A percentile compares a stretch with the other conserved stretches of the same genome.
Evolutionary conservation across 768 basidiomycete genomes (phyloP).

Genomic region (Lactarius hatsudake): DNA sequence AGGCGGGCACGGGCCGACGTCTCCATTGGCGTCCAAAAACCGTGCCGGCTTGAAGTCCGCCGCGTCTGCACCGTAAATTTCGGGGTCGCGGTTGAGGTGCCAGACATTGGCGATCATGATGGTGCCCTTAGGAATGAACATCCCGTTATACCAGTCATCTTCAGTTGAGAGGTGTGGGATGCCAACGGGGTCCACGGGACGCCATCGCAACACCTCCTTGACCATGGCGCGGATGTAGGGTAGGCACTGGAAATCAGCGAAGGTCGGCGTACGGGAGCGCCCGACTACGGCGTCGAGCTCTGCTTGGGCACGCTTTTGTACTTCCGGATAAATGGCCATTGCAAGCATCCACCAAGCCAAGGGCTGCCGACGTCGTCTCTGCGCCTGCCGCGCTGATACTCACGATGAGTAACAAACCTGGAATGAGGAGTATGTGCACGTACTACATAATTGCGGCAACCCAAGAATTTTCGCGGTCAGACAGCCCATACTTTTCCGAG

Average conservation of each 20-base stretch:
- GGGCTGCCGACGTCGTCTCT: not conserved
- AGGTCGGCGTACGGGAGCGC: conserved; percentile 12
- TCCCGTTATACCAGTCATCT: conserved; percentile 33
- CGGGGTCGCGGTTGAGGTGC: conserved; percentile 28
- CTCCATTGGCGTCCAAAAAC: conserved; percentile 29
- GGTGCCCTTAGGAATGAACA: conserved; percentile 38
- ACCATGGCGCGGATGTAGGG: conserved; percentile 23
- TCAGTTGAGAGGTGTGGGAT: conserved; percentile 24
- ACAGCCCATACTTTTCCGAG: not conserved
- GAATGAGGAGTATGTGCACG: not conserved
- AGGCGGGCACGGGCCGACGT: conserved; percentile 17
- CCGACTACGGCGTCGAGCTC: conserved; percentile 21
- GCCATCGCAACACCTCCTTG: conserved; percentile 21
- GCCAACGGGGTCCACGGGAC: conserved; percentile 3
- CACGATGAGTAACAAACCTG: not conserved
- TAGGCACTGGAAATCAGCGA: conserved; percentile 11
- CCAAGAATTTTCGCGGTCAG: not conserved
- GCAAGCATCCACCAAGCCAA: conserved; percentile 13
- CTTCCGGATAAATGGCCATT: conserved; percentile 3
- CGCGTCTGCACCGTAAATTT: conserved; percentile 30
- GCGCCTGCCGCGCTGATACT: conserved; percentile 1
- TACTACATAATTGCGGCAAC: not conserved
- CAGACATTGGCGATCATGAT: conserved; percentile 34
- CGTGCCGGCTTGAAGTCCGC: conserved; percentile 29
- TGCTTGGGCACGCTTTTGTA: not conserved